Base-by-base conservation (phyloP, 148 eudicot genomes). In the Persicaria tinctoria region DNA sequence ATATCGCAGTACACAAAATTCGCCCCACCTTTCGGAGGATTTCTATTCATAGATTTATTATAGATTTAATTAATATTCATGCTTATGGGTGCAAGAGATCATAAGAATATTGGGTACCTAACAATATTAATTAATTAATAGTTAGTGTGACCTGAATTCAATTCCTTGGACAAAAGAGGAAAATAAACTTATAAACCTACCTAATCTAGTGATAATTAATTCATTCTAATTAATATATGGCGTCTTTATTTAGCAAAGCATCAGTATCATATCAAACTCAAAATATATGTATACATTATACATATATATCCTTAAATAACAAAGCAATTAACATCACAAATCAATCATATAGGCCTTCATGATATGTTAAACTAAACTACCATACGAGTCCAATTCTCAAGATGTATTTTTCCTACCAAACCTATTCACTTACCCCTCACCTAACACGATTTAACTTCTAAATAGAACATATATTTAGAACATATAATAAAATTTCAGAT, bases 301-400 rank as follows among this genome's bases (percentile, higher is more conserved):
- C 46, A 27, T 63, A 63, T 63, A 63, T 63, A 27, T 63, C 69
- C 69, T 63, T 13, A 57, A n/a, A 57, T 63, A 63, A 32, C 69
- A 63, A 27, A 66, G 3, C n/a, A 66, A 41, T 66, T 38, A 38
- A 13, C 46, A 44, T 41, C 46, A 66, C 41, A 20, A 66, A 66
- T 38, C 70, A 66, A 66, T 66, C 18, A 66, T 66, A 32, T 32
- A 32, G 48, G 70, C 11, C 6, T 41, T 44, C 5, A 32, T 66
- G 70, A 66, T 66, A 41, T 38, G 48, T 14, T 66, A 66, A 66
- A 66, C 18, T 66, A 66, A 66, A 32, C 41, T 32, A 32, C 41
- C 70, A 38, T 41, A 66, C 9, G 70, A 66, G 46, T 66, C 48
- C 14, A 9, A 17, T 66, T 66, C 47, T 64, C 16, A 41, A 66